Evolutionary conservation across 371 early-diverging fungal species (phyloP).

Genomic region (Sporodiniella umbellata): DNA sequence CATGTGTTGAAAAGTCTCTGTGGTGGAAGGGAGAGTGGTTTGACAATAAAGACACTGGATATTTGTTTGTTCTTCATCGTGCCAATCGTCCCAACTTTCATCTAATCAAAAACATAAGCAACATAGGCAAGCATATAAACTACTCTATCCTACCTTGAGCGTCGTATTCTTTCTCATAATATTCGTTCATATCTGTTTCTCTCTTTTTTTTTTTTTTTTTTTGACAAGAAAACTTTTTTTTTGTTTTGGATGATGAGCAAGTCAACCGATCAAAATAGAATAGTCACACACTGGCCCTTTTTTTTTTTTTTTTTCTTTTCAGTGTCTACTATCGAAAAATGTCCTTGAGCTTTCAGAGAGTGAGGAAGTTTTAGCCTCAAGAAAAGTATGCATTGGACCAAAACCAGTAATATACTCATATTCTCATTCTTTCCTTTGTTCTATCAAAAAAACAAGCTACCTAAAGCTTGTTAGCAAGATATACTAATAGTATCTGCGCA

Average conservation of each 20-base stretch:
- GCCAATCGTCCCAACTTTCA: slow-evolving; percentile 76
- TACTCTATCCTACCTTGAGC: slow-evolving; percentile 1
- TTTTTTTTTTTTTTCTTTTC: too few relatives aligned
- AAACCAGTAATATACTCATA: too few relatives aligned
- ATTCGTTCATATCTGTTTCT: background rate
- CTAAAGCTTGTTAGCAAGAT: background rate
- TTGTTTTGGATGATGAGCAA: too few relatives aligned
- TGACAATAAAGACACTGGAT: slow-evolving; percentile 76
- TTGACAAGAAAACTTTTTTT: too few relatives aligned
- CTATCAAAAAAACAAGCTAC: background rate
- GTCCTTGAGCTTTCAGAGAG: too few relatives aligned
- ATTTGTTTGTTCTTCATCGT: slow-evolving; percentile 57
- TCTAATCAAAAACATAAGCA: slow-evolving; percentile 8
- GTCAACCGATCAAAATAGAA: too few relatives aligned
- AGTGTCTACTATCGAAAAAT: too few relatives aligned
- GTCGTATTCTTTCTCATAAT: slow-evolving; percentile 1
- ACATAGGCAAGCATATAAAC: background rate
- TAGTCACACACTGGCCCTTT: too few relatives aligned
- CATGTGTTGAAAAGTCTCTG: slow-evolving; percentile 65
- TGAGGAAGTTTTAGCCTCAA: too few relatives aligned
- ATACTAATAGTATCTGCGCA: too few relatives aligned
- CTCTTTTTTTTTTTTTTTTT: background rate
- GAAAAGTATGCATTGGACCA: too few relatives aligned
- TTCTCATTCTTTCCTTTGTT: background rate
- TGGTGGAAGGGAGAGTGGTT: slow-evolving; percentile 40